Evolutionary conservation across 345 rosid species (phyloP), one percentile per base, ranked within the genome.

Genomic region (Populus davidiana): DNA sequence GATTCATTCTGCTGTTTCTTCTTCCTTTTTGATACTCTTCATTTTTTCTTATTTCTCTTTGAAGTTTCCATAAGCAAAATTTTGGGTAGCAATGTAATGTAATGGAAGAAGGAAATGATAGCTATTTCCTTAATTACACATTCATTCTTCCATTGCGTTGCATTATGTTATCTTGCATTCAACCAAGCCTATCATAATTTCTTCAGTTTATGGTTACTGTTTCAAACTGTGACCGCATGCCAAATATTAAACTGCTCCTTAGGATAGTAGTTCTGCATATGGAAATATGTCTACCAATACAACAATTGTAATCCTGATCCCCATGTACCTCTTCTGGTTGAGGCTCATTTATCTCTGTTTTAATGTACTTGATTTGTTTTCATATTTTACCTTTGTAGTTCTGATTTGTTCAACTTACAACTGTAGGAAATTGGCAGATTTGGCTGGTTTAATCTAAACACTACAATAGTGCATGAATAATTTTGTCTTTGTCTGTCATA

Each of bases 401-500:
- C 70, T 67, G 47, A 67, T 35, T 38, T 35, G 21, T 21, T 67
- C 41, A 35, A 21, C 41, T 17, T 67, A 36, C 23, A 17, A 27
- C 18, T 29, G 7, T 69, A 71, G 17, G n/a, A 9, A 17, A 25
- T 10, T 27, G 54, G 63, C 63, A 49, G 16, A 14, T 39, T n/a
- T 76, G 76, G 43, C 56, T 10, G 64, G 54, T 31, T 18, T 61
- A 39, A 59, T 50, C 64, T 74, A 41, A 47, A 67, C 59, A 44
- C 12, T n/a, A 38, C 21, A 49, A 11, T 33, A 63, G 47, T 50
- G 35, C 59, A 75, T 47, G 20, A 39, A 73, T 21, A 54, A 69
- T 69, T 76, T 33, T 41, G 18, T 33, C 5, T 43, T 25, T 62
- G 8, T 39, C 47, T 80, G 72, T 80, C 72, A 18, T 43, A 54